Conservation (phyloP, 2,329 filamentous ascomycete genomes). For the Neopestalotiopsis sp. region DNA sequence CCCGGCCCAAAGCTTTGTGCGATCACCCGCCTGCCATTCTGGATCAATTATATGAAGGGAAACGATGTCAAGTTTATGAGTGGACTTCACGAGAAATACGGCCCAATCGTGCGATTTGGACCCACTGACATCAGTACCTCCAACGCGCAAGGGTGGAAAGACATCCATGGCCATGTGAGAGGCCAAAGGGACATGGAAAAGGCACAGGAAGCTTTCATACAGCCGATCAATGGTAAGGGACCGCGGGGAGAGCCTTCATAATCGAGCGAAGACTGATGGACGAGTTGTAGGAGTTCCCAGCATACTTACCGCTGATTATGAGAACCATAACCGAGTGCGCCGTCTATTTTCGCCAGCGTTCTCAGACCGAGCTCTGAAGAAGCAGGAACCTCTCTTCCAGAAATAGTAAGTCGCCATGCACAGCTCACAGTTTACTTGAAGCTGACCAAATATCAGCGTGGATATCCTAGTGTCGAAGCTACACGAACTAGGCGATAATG, state of each 20-base stretch:
- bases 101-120: slow-evolving; percentile 26
- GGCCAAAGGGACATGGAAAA: slow-evolving; percentile 16
- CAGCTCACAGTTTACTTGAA: background rate
- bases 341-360: slow-evolving; percentile 27
- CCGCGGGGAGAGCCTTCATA: background rate
- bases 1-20: slow-evolving; percentile 27
- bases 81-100: slow-evolving; percentile 26
- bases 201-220: slow-evolving; percentile 22
- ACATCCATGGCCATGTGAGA: slow-evolving; percentile 24
- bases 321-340: slow-evolving; percentile 25
- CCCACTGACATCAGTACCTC: slow-evolving; percentile 28
- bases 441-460: slow-evolving; percentile 20
- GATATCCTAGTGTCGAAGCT: slow-evolving; percentile 42
- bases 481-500: slow-evolving; percentile 28
- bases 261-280: background rate
- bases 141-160: slow-evolving; percentile 28
- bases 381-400: slow-evolving; percentile 34
- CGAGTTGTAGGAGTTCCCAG: slow-evolving; percentile 20
- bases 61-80: slow-evolving; percentile 28
- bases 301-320: slow-evolving; percentile 25
- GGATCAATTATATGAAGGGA: slow-evolving; percentile 25
- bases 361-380: slow-evolving; percentile 25
- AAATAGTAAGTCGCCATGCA: slow-evolving; percentile 30
- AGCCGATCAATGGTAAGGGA: slow-evolving; percentile 26
- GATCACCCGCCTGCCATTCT: slow-evolving; percentile 30